Percentiles rank a stretch among this genome's conserved stretches.
Conservation (phyloP, 1,139 yeast species). For the Yamadazyma diddensiae region DNA sequence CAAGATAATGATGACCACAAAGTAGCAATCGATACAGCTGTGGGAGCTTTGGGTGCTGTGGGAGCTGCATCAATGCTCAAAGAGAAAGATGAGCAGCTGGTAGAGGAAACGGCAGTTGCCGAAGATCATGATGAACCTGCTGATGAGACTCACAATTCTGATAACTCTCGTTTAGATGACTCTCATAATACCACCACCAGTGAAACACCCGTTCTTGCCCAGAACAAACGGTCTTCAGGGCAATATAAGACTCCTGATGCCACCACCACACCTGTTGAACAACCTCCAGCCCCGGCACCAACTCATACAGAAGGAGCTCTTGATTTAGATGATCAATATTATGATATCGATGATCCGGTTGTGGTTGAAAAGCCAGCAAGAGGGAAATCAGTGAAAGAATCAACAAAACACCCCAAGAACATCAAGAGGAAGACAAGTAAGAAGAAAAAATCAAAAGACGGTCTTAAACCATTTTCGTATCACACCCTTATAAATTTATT, state of each 20-base stretch:
- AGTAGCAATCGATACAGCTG: too few relatives aligned
- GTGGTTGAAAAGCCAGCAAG: slow-evolving; percentile 28
- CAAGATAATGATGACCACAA: too few relatives aligned
- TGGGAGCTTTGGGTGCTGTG: too few relatives aligned
- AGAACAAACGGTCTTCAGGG: slow-evolving; percentile 1
- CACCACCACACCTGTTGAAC: slow-evolving; percentile 1
- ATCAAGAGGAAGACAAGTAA: slow-evolving; percentile 17
- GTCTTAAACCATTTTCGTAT: slow-evolving; percentile 52
- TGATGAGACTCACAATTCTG: background rate
- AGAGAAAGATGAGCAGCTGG: too few relatives aligned
- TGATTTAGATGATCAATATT: slow-evolving; percentile 27
- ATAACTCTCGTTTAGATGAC: too few relatives aligned
- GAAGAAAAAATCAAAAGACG: slow-evolving; percentile 10
- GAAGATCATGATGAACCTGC: background rate
- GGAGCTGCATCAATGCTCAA: too few relatives aligned
- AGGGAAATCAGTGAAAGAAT: slow-evolving; percentile 36
- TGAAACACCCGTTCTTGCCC: slow-evolving; percentile 2
- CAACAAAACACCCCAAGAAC: slow-evolving; percentile 23
- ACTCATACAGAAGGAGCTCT: slow-evolving; percentile 3
- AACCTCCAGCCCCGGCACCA: slow-evolving; percentile 3
- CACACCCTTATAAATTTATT: slow-evolving; percentile 55
- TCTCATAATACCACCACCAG: background rate
- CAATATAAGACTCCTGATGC: slow-evolving; percentile 1
- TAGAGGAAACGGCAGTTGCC: too few relatives aligned
- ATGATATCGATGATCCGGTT: slow-evolving; percentile 41